Conservation (phyloP, 805 yeast species). For the Lipomyces orientalis region DNA sequence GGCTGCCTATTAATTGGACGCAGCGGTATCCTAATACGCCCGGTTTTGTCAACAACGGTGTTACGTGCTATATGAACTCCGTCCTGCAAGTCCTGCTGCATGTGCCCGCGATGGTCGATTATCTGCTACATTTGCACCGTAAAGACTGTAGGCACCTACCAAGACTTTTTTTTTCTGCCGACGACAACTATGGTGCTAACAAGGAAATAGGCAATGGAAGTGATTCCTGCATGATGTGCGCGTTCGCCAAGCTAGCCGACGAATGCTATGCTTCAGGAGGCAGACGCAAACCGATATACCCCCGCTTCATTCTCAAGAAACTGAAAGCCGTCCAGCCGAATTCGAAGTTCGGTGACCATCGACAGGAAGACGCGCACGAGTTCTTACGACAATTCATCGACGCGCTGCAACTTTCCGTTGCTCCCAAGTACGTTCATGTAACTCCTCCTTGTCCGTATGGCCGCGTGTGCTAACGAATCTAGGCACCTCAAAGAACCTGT, state of each 20-base stretch:
- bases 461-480: slow-evolving; percentile 5
- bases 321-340: slow-evolving; percentile 57
- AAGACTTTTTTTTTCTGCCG: neutral
- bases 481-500: slow-evolving; percentile 29
- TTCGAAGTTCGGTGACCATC: slow-evolving; percentile 29
- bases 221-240: slow-evolving; percentile 35
- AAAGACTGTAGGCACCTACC: slow-evolving; percentile 46
- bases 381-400: slow-evolving; percentile 57
- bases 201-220: slow-evolving; percentile 13
- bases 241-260: slow-evolving; percentile 32
- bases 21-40: slow-evolving; percentile 28
- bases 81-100: slow-evolving; percentile 92
- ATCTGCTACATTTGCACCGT: slow-evolving; percentile 69
- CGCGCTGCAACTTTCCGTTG: slow-evolving; percentile 38
- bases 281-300: slow-evolving; percentile 47
- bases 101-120: slow-evolving; percentile 88
- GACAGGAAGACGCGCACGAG: slow-evolving; percentile 96
- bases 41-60: slow-evolving; percentile 89
- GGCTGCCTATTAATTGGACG: slow-evolving; percentile 27
- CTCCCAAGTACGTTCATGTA: slow-evolving; percentile 18
- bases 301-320: slow-evolving; percentile 76
- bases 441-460: slow-evolving; percentile 3
- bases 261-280: slow-evolving; percentile 27
- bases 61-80: slow-evolving; percentile 94
- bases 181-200: slow-evolving; percentile 45